These are phyloP conservation scores for Excoecaria cochinchinensis DNA, from an alignment of 345 rosid genomes.

Conservation along the genomic window DNA sequence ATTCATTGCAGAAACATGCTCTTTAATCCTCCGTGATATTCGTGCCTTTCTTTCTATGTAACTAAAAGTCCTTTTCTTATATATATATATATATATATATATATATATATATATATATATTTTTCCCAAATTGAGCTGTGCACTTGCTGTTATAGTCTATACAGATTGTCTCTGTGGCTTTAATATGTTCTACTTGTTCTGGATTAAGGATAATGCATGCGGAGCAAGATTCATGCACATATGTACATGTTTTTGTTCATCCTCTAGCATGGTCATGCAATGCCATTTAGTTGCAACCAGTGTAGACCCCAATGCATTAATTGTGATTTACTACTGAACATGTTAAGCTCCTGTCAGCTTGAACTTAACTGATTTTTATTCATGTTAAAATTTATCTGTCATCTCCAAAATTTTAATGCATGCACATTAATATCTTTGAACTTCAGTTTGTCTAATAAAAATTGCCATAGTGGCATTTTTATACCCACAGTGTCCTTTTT, in stretches of 20 bases:
- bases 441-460: no score
- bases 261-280: not conserved
- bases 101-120: no score
- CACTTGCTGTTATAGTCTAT: not conserved
- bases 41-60: not conserved
- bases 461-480: no score
- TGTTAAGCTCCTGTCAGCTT: not conserved
- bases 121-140: not conserved
- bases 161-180: not conserved
- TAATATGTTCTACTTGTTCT: not conserved
- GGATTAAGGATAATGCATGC: not conserved
- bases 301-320: not conserved
- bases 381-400: not conserved
- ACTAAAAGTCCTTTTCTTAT: not conserved
- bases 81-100: no score
- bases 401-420: not conserved
- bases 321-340: not conserved
- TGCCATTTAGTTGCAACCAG: not conserved
- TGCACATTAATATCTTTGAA: not conserved
- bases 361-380: conserved; percentile 1
- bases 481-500: no score
- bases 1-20: not conserved
- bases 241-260: not conserved
- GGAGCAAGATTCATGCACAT: not conserved
- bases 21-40: not conserved